Conservation (phyloP, 768 basidiomycete species). For the Butyriboletus loyo region DNA sequence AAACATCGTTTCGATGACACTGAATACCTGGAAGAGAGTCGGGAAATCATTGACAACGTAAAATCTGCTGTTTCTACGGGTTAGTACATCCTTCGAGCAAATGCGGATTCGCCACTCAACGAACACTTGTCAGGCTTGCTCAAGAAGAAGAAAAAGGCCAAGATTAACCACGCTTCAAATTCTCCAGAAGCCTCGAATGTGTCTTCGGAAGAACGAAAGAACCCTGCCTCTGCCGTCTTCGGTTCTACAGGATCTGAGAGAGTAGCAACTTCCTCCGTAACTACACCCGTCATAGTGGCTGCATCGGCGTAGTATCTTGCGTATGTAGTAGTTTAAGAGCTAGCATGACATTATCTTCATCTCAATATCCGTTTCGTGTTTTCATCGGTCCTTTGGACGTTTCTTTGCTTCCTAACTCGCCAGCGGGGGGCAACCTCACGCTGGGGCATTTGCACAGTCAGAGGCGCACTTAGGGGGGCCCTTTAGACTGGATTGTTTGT, state of each 20-base stretch:
- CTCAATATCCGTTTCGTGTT: too few species aligned
- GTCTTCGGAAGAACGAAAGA: constrained; percentile 4
- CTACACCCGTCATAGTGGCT: constrained; percentile 6
- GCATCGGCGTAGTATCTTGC: constrained; percentile 16
- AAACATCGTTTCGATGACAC: constrained; percentile 92
- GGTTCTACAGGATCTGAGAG: not conserved
- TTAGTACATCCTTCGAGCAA: constrained; percentile 31
- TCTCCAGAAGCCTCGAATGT: constrained; percentile 24
- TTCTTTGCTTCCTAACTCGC: too few species aligned
- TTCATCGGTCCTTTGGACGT: too few species aligned
- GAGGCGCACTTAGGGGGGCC: too few species aligned
- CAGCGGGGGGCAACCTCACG: too few species aligned
- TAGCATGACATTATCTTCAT: too few species aligned
- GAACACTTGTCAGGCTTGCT: constrained; percentile 51
- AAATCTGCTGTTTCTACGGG: constrained; percentile 87
- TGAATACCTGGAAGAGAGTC: constrained; percentile 87
- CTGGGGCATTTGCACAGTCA: too few species aligned
- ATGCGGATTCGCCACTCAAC: constrained; percentile 8
- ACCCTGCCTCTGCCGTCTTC: not conserved
- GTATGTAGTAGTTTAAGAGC: not conserved
- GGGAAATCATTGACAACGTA: constrained; percentile 87
- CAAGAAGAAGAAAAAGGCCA: constrained; percentile 76
- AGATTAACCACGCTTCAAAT: constrained; percentile 31
- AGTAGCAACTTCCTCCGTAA: not conserved
- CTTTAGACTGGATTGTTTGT: too few species aligned